These are phyloP conservation scores for Leishmania tropica DNA, from an alignment of 208 protist genomes.

Conservation along the genomic window DNA sequence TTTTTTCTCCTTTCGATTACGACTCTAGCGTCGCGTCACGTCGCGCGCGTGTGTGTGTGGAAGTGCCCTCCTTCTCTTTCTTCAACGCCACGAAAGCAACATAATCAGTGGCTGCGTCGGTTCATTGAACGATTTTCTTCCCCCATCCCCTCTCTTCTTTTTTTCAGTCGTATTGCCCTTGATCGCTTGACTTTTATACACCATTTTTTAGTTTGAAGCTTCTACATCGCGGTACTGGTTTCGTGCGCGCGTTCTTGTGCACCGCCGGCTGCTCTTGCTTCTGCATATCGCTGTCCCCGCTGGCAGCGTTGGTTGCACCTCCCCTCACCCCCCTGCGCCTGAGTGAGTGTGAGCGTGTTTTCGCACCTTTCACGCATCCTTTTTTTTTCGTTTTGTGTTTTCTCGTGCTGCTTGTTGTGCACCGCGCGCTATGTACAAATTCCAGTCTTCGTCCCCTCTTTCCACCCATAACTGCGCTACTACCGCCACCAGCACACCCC, in stretches of 20 bases:
- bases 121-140: neutral
- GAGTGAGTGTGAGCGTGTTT: neutral
- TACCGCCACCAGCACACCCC: neutral
- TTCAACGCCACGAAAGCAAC: neutral
- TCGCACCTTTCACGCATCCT: slow-evolving; percentile 4
- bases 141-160: neutral
- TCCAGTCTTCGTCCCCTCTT: neutral
- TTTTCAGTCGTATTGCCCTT: neutral
- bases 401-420: neutral
- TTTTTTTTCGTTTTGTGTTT: slow-evolving; percentile 8
- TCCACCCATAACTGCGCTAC: neutral
- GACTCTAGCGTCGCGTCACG: neutral
- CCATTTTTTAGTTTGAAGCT: neutral
- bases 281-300: neutral
- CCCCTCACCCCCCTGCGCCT: neutral
- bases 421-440: neutral
- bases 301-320: neutral
- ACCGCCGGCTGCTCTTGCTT: neutral
- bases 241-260: neutral
- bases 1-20: neutral
- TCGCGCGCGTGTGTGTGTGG: neutral
- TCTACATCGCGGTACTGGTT: neutral
- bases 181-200: neutral
- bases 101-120: neutral
- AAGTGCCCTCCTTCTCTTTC: neutral